Conservation (phyloP, 495 filamentous ascomycete species). For the Trichoderma reesei region DNA sequence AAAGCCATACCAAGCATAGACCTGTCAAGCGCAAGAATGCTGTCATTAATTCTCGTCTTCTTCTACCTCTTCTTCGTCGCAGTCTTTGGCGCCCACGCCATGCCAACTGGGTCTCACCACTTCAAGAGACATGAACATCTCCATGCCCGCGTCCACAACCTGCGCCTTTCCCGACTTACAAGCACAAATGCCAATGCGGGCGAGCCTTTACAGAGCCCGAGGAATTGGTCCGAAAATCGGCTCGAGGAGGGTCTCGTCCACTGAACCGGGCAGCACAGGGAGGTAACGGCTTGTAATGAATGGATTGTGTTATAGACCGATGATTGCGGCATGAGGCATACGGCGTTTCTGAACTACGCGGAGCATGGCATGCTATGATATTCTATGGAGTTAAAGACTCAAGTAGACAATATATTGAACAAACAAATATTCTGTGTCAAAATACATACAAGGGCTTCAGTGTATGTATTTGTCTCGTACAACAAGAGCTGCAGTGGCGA, state of each 20-base stretch:
- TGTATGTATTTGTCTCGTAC: too few relatives aligned
- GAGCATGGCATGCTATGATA: too few relatives aligned
- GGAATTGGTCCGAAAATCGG: neutral
- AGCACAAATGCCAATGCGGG: neutral
- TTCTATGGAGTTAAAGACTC: too few relatives aligned
- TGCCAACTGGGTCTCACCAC: neutral
- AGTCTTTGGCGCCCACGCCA: neutral
- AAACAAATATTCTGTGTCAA: too few relatives aligned
- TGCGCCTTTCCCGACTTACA: neutral
- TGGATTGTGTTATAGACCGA: too few relatives aligned
- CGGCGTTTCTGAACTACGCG: too few relatives aligned
- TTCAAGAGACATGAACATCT: neutral
- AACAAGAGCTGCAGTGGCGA: too few relatives aligned
- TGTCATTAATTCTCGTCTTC: neutral
- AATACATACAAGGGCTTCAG: too few relatives aligned
- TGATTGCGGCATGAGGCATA: too few relatives aligned
- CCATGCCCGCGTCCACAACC: neutral
- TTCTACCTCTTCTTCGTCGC: neutral
- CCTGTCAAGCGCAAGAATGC: neutral
- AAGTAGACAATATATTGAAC: too few relatives aligned
- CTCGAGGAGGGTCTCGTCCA: neutral
- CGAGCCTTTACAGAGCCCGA: neutral
- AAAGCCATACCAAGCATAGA: neutral
- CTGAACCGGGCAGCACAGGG: too few relatives aligned
- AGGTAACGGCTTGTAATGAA: too few relatives aligned